These are phyloP conservation scores for Phytophthora aleatoria DNA, from an alignment of 352 stramenopile genomes.

Conservation along the genomic window DNA sequence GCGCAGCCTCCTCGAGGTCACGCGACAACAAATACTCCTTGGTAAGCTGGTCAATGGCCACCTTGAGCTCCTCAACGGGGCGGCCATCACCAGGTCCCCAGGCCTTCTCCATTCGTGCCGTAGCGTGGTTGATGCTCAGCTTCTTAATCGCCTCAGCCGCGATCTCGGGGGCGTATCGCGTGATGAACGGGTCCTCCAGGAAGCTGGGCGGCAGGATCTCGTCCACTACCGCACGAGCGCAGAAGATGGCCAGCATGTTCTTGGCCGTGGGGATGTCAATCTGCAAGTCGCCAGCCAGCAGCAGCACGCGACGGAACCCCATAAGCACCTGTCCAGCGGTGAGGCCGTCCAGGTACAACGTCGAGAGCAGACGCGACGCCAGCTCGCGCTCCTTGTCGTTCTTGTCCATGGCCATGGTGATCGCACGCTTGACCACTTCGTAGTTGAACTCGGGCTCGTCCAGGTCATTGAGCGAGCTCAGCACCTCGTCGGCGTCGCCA, in stretches of 20 bases:
- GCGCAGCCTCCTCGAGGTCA: conserved; percentile 95
- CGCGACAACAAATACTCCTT: conserved; percentile 96
- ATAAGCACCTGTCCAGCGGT: conserved; percentile 80
- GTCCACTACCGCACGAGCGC: conserved; percentile 97
- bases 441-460: conserved; percentile 84
- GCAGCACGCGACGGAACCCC: conserved; percentile 96
- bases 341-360: conserved; percentile 91
- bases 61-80: conserved; percentile 92
- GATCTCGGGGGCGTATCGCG: conserved; percentile 93
- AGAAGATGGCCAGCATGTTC: conserved; percentile 96
- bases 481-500: conserved; percentile 91
- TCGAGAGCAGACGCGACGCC: conserved; percentile 91
- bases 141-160: conserved; percentile 96
- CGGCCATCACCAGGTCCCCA: conserved; percentile 96
- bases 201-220: conserved; percentile 98
- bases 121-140: conserved; percentile 96
- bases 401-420: conserved; percentile 95
- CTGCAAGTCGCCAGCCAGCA: conserved; percentile 95
- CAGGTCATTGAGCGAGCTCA: conserved; percentile 70
- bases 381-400: conserved; percentile 45
- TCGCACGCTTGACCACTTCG: conserved; percentile 94
- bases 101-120: conserved; percentile 95
- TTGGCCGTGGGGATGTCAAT: conserved; percentile 95
- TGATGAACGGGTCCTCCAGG: conserved; percentile 95
- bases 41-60: conserved; percentile 95